Percentiles rank a stretch among this genome's conserved stretches.
phyloP scores from a whole-genome alignment of 495 filamentous ascomycete genomes.

The Neurospora sp. region DNA sequence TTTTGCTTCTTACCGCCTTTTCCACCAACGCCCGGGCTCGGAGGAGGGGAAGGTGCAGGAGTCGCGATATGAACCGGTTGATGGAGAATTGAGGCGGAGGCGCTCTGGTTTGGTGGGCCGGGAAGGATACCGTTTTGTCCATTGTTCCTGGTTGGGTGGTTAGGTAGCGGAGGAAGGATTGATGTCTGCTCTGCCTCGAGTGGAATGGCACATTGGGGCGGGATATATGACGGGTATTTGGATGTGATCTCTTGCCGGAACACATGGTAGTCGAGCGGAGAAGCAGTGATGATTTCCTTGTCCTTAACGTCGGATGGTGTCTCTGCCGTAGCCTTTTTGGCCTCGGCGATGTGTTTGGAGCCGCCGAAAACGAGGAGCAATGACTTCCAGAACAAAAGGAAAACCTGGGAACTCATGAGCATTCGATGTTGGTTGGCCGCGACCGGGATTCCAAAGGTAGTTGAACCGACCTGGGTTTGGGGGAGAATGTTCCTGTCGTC shows the following conservation, averaged over 20 bases:
- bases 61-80: slow-evolving; percentile 97
- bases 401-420: slow-evolving; percentile 33
- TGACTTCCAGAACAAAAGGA: slow-evolving; percentile 85
- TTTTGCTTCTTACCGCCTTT: slow-evolving; percentile 98
- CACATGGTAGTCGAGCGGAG: slow-evolving; percentile 88
- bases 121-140: slow-evolving; percentile 38
- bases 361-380: slow-evolving; percentile 79
- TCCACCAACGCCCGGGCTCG: slow-evolving; percentile 79
- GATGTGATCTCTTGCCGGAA: slow-evolving; percentile 98
- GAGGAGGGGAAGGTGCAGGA: slow-evolving; percentile 92
- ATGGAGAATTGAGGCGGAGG: slow-evolving; percentile 76
- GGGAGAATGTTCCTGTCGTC: slow-evolving; percentile 50
- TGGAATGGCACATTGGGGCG: slow-evolving; percentile 72
- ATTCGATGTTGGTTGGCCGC: slow-evolving; percentile 10
- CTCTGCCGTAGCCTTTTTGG: slow-evolving; percentile 57
- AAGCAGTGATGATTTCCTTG: slow-evolving; percentile 67
- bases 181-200: slow-evolving; percentile 84
- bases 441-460: not conserved
- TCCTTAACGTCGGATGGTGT: slow-evolving; percentile 27
- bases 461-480: slow-evolving; percentile 20
- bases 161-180: slow-evolving; percentile 75
- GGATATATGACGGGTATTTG: slow-evolving; percentile 94
- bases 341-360: slow-evolving; percentile 54
- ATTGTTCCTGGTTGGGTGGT: slow-evolving; percentile 49
- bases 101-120: slow-evolving; percentile 36